Evolutionary conservation across 2,329 filamentous ascomycete genomes (phyloP).

Genomic region (Neofusicoccum ribis): DNA sequence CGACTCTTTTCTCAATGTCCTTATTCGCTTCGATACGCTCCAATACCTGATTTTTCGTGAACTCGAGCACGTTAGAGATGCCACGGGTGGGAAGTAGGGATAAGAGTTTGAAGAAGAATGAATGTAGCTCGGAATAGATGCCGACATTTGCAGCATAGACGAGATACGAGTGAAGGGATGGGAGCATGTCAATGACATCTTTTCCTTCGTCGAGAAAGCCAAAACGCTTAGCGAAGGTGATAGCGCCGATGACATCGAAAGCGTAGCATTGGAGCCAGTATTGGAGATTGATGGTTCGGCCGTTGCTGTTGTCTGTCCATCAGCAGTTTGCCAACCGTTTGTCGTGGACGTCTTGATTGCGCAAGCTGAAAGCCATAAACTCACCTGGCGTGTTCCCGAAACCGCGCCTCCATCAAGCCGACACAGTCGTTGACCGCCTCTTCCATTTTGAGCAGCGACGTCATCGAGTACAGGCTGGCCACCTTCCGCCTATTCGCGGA

Average conservation of each 20-base stretch:
- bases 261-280: slow-evolving; percentile 52
- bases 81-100: slow-evolving; percentile 30
- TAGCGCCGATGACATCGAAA: slow-evolving; percentile 55
- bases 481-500: neutral
- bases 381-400: neutral
- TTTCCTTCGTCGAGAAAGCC: slow-evolving; percentile 47
- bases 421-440: neutral
- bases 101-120: slow-evolving; percentile 33
- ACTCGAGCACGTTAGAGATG: neutral
- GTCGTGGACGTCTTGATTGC: too few relatives aligned
- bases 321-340: too few relatives aligned
- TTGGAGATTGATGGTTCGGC: slow-evolving; percentile 38
- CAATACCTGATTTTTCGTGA: neutral
- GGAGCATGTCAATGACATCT: slow-evolving; percentile 48
- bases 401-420: neutral
- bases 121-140: slow-evolving; percentile 45
- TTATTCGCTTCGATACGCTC: neutral
- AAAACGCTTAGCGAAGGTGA: slow-evolving; percentile 46
- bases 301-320: neutral
- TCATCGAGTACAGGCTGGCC: slow-evolving; percentile 1
- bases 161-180: slow-evolving; percentile 37
- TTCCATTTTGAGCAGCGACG: neutral
- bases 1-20: neutral
- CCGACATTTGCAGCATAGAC: slow-evolving; percentile 44
- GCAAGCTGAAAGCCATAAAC: neutral